Percentiles rank a stretch among this genome's conserved stretches.
Conservation (phyloP, 306 rosid genomes). For the Vigna nakashimae region DNA sequence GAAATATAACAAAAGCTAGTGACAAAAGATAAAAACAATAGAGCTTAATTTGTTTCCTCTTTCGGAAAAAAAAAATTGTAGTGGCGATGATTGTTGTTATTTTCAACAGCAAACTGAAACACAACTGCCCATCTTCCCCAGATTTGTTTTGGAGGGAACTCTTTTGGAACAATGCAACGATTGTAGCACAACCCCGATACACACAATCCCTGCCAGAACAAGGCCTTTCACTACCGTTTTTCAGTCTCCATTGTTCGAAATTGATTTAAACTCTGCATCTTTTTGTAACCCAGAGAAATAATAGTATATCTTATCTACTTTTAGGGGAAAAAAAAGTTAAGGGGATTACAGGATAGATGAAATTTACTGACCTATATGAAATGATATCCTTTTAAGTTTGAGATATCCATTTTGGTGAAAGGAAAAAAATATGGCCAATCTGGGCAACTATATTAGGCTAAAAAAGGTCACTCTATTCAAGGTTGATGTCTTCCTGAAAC, state of each 20-base stretch:
- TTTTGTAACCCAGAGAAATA: neutral
- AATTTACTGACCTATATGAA: neutral
- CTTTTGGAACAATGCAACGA: constrained; percentile 61
- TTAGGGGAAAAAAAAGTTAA: neutral
- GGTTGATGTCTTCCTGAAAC: neutral
- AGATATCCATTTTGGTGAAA: constrained; percentile 11
- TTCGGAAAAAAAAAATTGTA: constrained; percentile 23
- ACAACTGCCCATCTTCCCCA: constrained; percentile 71
- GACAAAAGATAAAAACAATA: neutral
- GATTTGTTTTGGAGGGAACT: constrained; percentile 57
- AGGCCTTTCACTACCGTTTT: constrained; percentile 32
- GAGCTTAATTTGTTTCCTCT: no score
- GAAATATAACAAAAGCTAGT: neutral
- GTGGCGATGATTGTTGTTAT: constrained; percentile 63
- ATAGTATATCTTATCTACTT: neutral
- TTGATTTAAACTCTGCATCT: constrained; percentile 30
- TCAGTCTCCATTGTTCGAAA: constrained; percentile 21
- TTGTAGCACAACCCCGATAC: constrained; percentile 58
- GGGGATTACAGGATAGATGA: neutral
- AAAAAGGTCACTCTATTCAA: neutral
- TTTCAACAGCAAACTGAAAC: constrained; percentile 51
- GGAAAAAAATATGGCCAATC: neutral
- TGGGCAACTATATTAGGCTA: constrained; percentile 7
- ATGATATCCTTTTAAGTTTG: constrained; percentile 13
- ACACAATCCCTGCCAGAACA: constrained; percentile 61